These are phyloP conservation scores for Trichosporon sp. DNA, from an alignment of 1,284 basidiomycete species.

Conservation along the genomic window DNA sequence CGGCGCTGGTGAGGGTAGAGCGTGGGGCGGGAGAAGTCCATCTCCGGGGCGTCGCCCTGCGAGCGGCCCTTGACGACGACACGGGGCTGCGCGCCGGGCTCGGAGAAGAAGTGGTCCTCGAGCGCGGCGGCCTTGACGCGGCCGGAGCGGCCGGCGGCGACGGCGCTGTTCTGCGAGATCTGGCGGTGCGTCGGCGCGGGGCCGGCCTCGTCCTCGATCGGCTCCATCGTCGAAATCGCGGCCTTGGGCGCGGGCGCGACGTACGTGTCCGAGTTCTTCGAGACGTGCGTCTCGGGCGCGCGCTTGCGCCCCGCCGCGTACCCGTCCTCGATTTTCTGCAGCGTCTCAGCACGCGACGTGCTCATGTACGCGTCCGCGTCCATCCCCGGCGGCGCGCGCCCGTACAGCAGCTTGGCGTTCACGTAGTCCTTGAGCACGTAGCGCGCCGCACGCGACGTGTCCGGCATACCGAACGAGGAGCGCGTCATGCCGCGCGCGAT, in stretches of 20 bases:
- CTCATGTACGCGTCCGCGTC: slow-evolving; percentile 72
- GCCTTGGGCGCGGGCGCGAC: slow-evolving; percentile 48
- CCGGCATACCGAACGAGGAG: slow-evolving; percentile 93
- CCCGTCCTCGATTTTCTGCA: slow-evolving; percentile 55
- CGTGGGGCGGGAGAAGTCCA: slow-evolving; percentile 58
- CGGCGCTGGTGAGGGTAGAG: slow-evolving; percentile 76
- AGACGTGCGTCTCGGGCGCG: slow-evolving; percentile 77
- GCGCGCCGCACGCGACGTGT: slow-evolving; percentile 89
- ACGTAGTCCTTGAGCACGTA: slow-evolving; percentile 97
- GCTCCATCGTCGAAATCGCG: not conserved
- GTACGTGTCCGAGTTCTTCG: slow-evolving; percentile 76
- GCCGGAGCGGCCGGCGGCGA: slow-evolving; percentile 41
- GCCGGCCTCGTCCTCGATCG: not conserved
- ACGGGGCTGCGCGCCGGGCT: slow-evolving; percentile 55
- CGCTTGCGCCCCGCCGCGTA: slow-evolving; percentile 61
- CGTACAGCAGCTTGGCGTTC: slow-evolving; percentile 85
- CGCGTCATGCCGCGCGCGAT: slow-evolving; percentile 90
- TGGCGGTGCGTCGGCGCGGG: slow-evolving; percentile 13
- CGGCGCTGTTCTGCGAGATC: slow-evolving; percentile 38
- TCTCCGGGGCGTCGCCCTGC: slow-evolving; percentile 45
- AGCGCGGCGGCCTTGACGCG: slow-evolving; percentile 60
- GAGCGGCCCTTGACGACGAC: slow-evolving; percentile 61
- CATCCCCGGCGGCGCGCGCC: slow-evolving; percentile 73
- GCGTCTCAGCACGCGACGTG: slow-evolving; percentile 61
- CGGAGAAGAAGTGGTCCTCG: slow-evolving; percentile 79